Base-by-base conservation (phyloP, 192 early-diverging fungal genomes). In the Coemansia sp. region DNA sequence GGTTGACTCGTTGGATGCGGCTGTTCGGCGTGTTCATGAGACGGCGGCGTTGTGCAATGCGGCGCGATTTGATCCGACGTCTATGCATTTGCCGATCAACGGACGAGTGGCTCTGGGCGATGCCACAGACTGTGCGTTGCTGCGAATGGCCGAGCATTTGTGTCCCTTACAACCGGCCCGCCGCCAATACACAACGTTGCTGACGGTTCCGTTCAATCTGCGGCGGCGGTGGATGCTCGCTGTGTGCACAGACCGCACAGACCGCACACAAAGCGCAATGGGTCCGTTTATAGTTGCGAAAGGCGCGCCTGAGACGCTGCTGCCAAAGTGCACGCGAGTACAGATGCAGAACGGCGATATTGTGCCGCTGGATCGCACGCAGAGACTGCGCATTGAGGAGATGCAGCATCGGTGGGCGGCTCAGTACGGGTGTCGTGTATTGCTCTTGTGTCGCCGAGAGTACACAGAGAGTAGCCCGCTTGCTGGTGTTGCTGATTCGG, bases 111-210 rank as follows among this genome's bases (percentile, higher is more conserved):
- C 88, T 49, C 68, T 81, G 28, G 95, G 95, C 21, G 93, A 98
- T 81, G 86, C 92, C 19, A 98, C 94, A 5, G 95, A 96, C 66
- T 78, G 82, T 42, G 93, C 91, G 6, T 69, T 98, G 2, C 76
- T 96, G 20, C 83, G 88, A 5, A 92, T 91, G 68, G 85, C 86
- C 0, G 68, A 61, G 26, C 47, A 81, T 31, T 49, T 75, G 10
- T 65, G 56, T 14, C 60, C 64, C 5, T 23, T 63, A 5, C 26
- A 44, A 23, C 55, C 57, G 4, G 61, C 60, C 4, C 59, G 20
- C 1, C 26, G 19, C 20, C 59, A 31, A 31, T 67, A 66, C 61
- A n/a, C 37, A 19, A 12, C 56, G 5, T 71, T 84, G 2, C 60
- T 72, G 34, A 76, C 80, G 12, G 81, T 90, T n/a, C 90, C 90